Conservation (phyloP, 2,329 filamentous ascomycete genomes). For the Lecanicillium sp. region DNA sequence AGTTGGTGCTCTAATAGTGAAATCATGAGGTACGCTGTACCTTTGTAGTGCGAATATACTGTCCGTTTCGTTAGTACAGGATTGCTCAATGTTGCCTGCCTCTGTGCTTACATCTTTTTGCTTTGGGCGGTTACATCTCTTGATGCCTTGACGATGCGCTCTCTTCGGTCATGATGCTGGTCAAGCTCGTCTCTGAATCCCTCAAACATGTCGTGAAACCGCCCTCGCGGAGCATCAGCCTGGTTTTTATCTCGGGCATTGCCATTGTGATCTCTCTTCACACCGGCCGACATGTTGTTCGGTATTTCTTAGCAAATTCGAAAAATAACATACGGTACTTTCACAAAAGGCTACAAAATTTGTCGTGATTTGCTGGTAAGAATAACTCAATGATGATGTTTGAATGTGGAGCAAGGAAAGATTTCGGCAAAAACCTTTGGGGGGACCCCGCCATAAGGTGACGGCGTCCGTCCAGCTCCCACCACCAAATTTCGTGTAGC, state of each 20-base stretch:
- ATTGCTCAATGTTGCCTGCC: not conserved
- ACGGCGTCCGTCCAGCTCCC: too few species aligned
- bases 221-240: slow-evolving; percentile 26
- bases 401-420: too few species aligned
- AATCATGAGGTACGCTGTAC: slow-evolving; percentile 14
- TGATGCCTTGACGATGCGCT: slow-evolving; percentile 83
- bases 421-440: too few species aligned
- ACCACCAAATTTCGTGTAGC: too few species aligned
- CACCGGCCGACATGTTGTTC: slow-evolving; percentile 27
- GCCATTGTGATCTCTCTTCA: slow-evolving; percentile 48
- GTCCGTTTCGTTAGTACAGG: slow-evolving; percentile 2
- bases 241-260: slow-evolving; percentile 32
- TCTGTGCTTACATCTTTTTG: slow-evolving; percentile 77
- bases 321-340: not conserved
- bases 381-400: not conserved
- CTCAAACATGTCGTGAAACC: slow-evolving; percentile 72
- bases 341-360: not conserved
- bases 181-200: slow-evolving; percentile 81
- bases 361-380: not conserved
- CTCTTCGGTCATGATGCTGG: slow-evolving; percentile 85
- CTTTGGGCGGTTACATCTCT: slow-evolving; percentile 87
- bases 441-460: too few species aligned
- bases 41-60: slow-evolving; percentile 23
- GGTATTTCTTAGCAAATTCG: not conserved
- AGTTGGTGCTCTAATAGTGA: not conserved